Percentiles rank a stretch among this genome's conserved stretches.
phyloP scores from a whole-genome alignment of 2,329 filamentous ascomycete genomes.

The Pyrenochaeta sp. region DNA sequence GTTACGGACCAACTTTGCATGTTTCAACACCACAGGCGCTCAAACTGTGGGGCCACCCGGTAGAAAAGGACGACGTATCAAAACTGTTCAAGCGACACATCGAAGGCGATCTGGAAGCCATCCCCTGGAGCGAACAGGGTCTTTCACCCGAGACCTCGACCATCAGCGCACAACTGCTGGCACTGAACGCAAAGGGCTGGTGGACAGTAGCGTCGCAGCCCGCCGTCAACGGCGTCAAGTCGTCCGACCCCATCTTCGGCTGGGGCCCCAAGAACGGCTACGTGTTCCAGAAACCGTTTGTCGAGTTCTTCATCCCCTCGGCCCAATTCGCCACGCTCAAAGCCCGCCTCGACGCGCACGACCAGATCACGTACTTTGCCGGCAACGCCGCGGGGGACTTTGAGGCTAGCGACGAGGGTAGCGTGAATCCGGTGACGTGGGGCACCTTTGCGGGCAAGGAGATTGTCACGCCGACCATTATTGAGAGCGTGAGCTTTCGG shows the following conservation, averaged over 20 bases:
- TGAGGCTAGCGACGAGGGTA: slow-evolving; percentile 68
- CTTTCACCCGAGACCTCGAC: slow-evolving; percentile 82
- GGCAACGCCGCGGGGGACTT: slow-evolving; percentile 81
- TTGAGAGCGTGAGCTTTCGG: slow-evolving; percentile 91
- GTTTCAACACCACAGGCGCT: slow-evolving; percentile 86
- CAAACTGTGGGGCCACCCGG: slow-evolving; percentile 83
- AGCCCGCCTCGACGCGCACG: slow-evolving; percentile 69
- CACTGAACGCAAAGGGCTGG: slow-evolving; percentile 84
- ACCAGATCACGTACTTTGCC: slow-evolving; percentile 85
- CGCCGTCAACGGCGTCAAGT: slow-evolving; percentile 84
- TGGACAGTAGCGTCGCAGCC: slow-evolving; percentile 97
- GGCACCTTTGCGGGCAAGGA: slow-evolving; percentile 95
- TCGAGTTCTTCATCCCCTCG: slow-evolving; percentile 88
- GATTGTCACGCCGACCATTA: slow-evolving; percentile 95
- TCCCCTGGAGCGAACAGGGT: slow-evolving; percentile 94
- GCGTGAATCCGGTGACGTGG: slow-evolving; percentile 95
- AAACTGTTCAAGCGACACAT: slow-evolving; percentile 83
- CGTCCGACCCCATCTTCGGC: slow-evolving; percentile 80
- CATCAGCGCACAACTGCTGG: slow-evolving; percentile 78
- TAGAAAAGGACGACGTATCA: slow-evolving; percentile 74
- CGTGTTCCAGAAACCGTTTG: slow-evolving; percentile 97
- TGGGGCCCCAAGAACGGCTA: slow-evolving; percentile 94
- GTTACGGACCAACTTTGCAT: slow-evolving; percentile 96
- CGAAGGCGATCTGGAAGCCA: slow-evolving; percentile 76
- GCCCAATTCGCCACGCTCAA: slow-evolving; percentile 74